Base-by-base conservation (phyloP, 2,329 filamentous ascomycete species). In the Cadophora gregata region DNA sequence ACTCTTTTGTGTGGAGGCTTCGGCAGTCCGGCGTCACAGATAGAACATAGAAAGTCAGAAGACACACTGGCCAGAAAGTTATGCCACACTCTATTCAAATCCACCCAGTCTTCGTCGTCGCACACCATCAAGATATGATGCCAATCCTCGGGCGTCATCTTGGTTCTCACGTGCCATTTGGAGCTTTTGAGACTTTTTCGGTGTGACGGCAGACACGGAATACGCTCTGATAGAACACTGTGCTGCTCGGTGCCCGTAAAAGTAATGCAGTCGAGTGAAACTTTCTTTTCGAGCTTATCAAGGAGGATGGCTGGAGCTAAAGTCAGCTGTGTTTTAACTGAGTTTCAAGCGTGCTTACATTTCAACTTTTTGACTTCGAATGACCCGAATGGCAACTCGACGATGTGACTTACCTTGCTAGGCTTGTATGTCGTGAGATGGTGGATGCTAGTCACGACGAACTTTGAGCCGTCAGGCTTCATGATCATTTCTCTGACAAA, bases 71-170 rank as follows among this genome's bases (percentile, higher is more conserved):
- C 27, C 12, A 53, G 27, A 25, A 53, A 53, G 7, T 53, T 8
- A 16, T 25, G 25, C 50, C 50, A 53, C 27, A 53, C 1, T 12
- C 33, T 4, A 53, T 53, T 27, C 7, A 53, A 31, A 27, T 53
- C 50, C n/a, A 31, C 27, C 16, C 29, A 33, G 29, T 55, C 51
- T 12, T 33, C 29, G 24, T 55, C 51, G 1, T 36, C 51, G 14
- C 51, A 55, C 3, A 33, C 14, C 6, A n/a, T 55, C 29, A 55
- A 55, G 19, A 55, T 29, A 21, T 33, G 29, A 33, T 55, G 51
- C 51, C 51, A 55, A 36, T 55, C 51, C 29, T 55, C 51, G 9
- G 51, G 27, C 6, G 51, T 55, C 51, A 55, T 55, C 19, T 51
- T 51, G 1, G 24, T 27, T 29, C 25, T 51, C 12, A 16, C 12